These are phyloP conservation scores for Fistulinella prunicolor DNA, from an alignment of 768 basidiomycete species.

Conservation along the genomic window DNA sequence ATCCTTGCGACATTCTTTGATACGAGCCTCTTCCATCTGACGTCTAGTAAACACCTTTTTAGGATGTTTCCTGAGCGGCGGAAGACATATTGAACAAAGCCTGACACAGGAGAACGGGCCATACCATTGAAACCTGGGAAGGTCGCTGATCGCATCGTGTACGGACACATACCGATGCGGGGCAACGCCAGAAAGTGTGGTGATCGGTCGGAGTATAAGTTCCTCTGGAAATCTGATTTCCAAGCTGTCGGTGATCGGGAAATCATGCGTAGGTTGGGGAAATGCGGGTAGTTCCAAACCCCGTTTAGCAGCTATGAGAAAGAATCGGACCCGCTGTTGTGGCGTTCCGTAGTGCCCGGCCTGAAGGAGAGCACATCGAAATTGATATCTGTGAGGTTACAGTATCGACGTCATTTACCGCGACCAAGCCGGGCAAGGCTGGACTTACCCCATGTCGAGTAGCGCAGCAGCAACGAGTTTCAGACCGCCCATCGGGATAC, in stretches of 20 bases:
- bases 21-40: constrained; percentile 12
- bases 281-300: constrained; percentile 36
- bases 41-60: constrained; percentile 2
- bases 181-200: constrained; percentile 47
- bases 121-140: constrained; percentile 74
- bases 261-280: constrained; percentile 45
- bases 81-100: neutral
- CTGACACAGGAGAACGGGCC: constrained; percentile 1
- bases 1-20: constrained; percentile 40
- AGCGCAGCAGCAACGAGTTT: constrained; percentile 63
- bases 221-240: constrained; percentile 50
- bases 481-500: constrained; percentile 69
- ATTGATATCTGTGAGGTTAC: constrained; percentile 37
- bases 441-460: constrained; percentile 61
- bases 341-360: constrained; percentile 49
- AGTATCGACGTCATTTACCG: no score
- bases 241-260: constrained; percentile 41
- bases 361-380: constrained; percentile 42
- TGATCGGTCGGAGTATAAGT: constrained; percentile 41
- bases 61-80: constrained; percentile 25
- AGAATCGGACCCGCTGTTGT: constrained; percentile 46
- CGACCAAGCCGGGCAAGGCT: neutral
- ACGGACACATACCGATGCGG: constrained; percentile 58
- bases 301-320: constrained; percentile 42
- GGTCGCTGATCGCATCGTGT: constrained; percentile 70